Conservation (phyloP, 2,329 filamentous ascomycete genomes). For the Pyrenochaeta sp. region DNA sequence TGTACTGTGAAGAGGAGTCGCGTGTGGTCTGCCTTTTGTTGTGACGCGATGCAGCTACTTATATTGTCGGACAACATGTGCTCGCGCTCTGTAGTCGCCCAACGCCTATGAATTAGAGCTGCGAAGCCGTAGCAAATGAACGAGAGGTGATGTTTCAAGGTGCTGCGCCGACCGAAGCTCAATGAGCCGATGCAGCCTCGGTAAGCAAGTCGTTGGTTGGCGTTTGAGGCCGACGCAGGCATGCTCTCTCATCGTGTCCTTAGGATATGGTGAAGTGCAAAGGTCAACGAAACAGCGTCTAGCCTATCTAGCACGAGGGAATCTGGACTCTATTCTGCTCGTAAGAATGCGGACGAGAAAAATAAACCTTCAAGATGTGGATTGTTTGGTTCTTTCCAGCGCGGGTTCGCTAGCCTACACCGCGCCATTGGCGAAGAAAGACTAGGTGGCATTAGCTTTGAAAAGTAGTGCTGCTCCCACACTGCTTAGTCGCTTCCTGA, state of each 20-base stretch:
- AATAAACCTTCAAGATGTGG: no score
- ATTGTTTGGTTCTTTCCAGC: no score
- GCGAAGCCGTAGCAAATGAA: neutral
- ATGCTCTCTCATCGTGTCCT: neutral
- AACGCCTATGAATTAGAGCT: neutral
- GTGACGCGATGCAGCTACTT: no score
- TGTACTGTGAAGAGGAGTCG: neutral
- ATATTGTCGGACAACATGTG: neutral
- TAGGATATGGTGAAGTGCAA: neutral
- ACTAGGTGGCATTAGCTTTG: no score
- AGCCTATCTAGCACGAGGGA: no score
- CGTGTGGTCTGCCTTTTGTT: no score
- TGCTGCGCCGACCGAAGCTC: neutral
- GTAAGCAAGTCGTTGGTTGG: neutral
- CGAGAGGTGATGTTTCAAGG: neutral
- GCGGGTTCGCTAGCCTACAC: no score
- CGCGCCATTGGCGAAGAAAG: no score
- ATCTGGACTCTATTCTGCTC: no score
- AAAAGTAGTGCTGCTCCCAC: no score
- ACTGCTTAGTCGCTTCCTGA: no score
- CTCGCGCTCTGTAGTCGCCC: neutral
- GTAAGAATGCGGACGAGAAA: no score
- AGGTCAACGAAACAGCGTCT: neutral
- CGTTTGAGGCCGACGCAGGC: neutral
- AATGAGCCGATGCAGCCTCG: neutral